phyloP scores from a whole-genome alignment of 2,329 filamentous ascomycete species.

The Neonectria faginata region DNA sequence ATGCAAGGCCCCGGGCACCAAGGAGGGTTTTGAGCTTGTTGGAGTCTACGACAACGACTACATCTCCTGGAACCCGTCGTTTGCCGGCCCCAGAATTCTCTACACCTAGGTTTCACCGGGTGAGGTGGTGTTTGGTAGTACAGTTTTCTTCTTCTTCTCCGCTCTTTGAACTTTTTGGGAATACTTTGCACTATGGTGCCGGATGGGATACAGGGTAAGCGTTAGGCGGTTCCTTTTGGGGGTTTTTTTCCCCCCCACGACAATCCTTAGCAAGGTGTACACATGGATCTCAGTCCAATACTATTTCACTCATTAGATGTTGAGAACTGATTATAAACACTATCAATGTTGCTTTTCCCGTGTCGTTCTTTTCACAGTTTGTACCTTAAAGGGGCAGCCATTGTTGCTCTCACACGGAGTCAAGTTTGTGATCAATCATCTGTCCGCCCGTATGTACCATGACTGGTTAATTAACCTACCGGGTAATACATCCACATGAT shows the following conservation, averaged over 20 bases:
- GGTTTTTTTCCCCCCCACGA: background rate
- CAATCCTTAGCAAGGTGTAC: background rate
- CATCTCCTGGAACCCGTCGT: constrained; percentile 30
- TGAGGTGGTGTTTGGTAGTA: background rate
- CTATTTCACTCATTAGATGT: background rate
- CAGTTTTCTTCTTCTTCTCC: constrained; percentile 6
- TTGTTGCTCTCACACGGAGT: no score
- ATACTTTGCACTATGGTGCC: background rate
- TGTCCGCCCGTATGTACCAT: no score
- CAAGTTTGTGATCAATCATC: no score
- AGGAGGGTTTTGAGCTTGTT: constrained; percentile 37
- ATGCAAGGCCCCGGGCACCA: constrained; percentile 33
- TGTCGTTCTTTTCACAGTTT: background rate
- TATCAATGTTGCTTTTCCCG: background rate
- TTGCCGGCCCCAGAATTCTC: constrained; percentile 33
- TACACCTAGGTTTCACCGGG: constrained; percentile 19
- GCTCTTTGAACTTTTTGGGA: constrained; percentile 3
- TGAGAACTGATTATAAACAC: background rate
- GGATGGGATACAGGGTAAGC: background rate
- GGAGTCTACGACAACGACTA: constrained; percentile 36
- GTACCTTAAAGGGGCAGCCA: background rate
- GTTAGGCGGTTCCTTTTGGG: background rate
- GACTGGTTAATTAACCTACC: no score
- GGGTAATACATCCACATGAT: background rate
- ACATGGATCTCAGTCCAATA: background rate